phyloP scores from a whole-genome alignment of 2,329 filamentous ascomycete species.

The Pseudopyrenochaeta lycopersici region DNA sequence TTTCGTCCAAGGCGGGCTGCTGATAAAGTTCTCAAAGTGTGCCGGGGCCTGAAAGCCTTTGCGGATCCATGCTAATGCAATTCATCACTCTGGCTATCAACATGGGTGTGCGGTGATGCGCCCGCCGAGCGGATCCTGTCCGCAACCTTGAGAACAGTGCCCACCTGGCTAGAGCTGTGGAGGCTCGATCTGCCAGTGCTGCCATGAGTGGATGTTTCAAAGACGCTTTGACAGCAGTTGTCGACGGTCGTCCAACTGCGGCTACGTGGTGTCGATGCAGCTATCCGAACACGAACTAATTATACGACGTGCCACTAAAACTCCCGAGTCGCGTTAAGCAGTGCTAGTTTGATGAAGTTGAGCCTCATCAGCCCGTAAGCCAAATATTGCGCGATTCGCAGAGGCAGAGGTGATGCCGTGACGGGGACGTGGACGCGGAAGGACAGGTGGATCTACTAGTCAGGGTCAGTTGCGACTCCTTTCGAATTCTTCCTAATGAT shows the following conservation, averaged over 20 bases:
- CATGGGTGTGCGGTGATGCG: too few relatives aligned
- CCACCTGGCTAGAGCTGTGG: too few relatives aligned
- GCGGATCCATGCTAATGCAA: too few relatives aligned
- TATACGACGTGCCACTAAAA: neutral
- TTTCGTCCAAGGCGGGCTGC: neutral
- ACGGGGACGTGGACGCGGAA: slow-evolving; percentile 9
- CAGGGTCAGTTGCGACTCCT: slow-evolving; percentile 15
- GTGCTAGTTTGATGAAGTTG: neutral
- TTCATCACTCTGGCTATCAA: too few relatives aligned
- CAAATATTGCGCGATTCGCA: slow-evolving; percentile 1
- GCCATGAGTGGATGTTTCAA: neutral
- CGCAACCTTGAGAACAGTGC: too few relatives aligned
- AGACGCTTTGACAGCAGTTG: slow-evolving; percentile 5
- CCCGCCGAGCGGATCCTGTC: too few relatives aligned
- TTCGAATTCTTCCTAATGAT: slow-evolving; percentile 20
- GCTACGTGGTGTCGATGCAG: neutral
- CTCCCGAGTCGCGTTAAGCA: neutral
- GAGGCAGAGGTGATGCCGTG: slow-evolving; percentile 4
- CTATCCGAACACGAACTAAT: slow-evolving; percentile 6
- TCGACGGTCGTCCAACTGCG: neutral
- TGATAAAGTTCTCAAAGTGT: neutral
- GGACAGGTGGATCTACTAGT: slow-evolving; percentile 4
- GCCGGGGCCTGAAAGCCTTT: neutral
- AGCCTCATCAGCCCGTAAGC: slow-evolving; percentile 1
- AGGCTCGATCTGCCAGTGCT: too few relatives aligned